These are phyloP conservation scores for Penicillium samsonianum DNA, from an alignment of 495 filamentous ascomycete species.

Conservation along the genomic window DNA sequence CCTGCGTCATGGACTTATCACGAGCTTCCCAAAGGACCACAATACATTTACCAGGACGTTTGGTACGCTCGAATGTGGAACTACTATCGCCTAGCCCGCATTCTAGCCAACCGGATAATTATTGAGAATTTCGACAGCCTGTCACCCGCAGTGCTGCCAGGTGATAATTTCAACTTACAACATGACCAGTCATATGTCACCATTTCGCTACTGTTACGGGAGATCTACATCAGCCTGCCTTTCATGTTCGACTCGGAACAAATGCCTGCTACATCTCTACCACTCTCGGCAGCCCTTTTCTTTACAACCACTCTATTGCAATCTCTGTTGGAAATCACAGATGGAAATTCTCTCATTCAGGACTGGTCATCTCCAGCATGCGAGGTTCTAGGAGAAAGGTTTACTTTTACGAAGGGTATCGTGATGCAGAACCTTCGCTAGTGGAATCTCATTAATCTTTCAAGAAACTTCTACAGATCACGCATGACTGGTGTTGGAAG, in stretches of 20 bases:
- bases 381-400: neutral
- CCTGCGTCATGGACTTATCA: neutral
- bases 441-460: neutral
- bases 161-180: neutral
- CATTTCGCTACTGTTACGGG: neutral
- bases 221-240: neutral
- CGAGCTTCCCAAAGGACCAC: neutral
- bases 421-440: neutral
- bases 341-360: neutral
- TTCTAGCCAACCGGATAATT: neutral
- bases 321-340: neutral
- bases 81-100: neutral
- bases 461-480: neutral
- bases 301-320: neutral
- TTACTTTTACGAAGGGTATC: neutral
- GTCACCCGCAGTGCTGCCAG: neutral
- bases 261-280: neutral
- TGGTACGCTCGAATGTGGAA: constrained; percentile 4
- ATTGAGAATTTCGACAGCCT: neutral
- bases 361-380: neutral
- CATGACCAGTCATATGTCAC: neutral
- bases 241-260: neutral
- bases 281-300: constrained; percentile 2
- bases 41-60: neutral
- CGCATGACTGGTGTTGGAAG: neutral